phyloP scores from a whole-genome alignment of 1,139 yeast genomes.

The Lodderomyces orthopsilosis region DNA sequence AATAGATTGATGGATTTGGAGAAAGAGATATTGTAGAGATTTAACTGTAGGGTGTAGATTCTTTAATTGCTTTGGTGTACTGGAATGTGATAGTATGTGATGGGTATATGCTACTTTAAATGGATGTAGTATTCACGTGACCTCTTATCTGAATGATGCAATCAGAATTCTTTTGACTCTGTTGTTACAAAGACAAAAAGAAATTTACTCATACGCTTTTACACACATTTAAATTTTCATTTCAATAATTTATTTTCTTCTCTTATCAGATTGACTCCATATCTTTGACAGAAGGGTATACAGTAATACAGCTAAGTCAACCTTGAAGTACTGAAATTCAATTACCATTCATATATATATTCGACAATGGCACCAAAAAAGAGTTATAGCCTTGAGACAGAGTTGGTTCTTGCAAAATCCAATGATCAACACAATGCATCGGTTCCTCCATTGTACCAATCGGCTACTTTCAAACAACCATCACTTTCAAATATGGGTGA shows the following conservation, averaged over 20 bases:
- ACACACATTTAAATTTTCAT: too few species aligned
- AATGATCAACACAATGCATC: constrained; percentile 78
- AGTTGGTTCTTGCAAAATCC: constrained; percentile 64
- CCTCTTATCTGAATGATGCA: constrained; percentile 3
- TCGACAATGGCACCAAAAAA: constrained; percentile 27
- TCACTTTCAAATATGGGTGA: constrained; percentile 76
- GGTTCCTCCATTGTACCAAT: constrained; percentile 84
- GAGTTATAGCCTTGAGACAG: constrained; percentile 60
- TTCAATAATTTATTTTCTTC: too few species aligned
- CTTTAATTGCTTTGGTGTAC: too few species aligned
- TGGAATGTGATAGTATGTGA: neutral
- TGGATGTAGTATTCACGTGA: neutral
- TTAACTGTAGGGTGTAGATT: too few species aligned
- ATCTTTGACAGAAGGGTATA: too few species aligned
- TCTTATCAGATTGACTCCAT: too few species aligned
- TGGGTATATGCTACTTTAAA: neutral
- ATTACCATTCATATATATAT: constrained; percentile 1
- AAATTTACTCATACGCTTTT: too few species aligned
- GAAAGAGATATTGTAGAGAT: neutral
- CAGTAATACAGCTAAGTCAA: too few species aligned
- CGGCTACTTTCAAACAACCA: constrained; percentile 88
- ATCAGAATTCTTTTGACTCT: constrained; percentile 1
- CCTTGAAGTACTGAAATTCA: too few species aligned
- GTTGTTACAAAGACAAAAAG: too few species aligned
- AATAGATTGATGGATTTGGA: neutral